phyloP scores from a whole-genome alignment of 2,329 filamentous ascomycete species.

The Microcyclosporella mali region DNA sequence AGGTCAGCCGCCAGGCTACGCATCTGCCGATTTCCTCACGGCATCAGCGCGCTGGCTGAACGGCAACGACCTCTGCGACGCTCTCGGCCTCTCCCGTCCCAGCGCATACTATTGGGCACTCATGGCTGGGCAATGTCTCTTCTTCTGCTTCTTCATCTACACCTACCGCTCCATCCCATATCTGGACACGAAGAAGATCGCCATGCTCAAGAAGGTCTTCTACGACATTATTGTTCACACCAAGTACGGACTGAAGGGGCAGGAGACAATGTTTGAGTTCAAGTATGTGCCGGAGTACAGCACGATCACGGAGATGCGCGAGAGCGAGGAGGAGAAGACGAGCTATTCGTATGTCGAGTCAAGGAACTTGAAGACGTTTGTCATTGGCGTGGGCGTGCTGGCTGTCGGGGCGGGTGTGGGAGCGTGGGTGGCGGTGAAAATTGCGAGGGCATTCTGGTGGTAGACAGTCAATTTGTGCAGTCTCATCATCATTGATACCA shows the following conservation, averaged over 20 bases:
- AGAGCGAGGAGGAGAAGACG: conserved; percentile 36
- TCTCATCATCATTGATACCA: conserved; percentile 7
- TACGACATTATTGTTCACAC: conserved; percentile 58
- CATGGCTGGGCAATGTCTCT: conserved; percentile 59
- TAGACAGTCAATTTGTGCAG: conserved; percentile 2
- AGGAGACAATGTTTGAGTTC: conserved; percentile 61
- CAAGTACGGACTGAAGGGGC: conserved; percentile 56
- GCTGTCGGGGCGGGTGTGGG: conserved; percentile 19
- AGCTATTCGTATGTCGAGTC: conserved; percentile 39
- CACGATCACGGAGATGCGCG: conserved; percentile 45
- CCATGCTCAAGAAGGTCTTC: conserved; percentile 46
- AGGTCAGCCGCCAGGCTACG: conserved; percentile 58
- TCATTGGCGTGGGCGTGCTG: conserved; percentile 31
- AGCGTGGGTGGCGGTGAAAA: conserved; percentile 14
- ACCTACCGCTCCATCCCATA: conserved; percentile 44
- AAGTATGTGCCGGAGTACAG: conserved; percentile 37
- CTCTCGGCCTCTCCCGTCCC: conserved; percentile 54
- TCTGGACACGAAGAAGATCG: conserved; percentile 50
- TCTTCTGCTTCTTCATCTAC: conserved; percentile 55
- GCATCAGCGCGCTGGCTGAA: conserved; percentile 66
- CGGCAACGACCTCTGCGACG: conserved; percentile 55
- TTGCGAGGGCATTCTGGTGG: conserved; percentile 16
- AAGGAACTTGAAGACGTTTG: conserved; percentile 43
- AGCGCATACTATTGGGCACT: conserved; percentile 53
- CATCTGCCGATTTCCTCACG: conserved; percentile 60